Percentiles rank a stretch among this genome's conserved stretches.
phyloP scores from a whole-genome alignment of 345 rosid species.

The Erysimum cheiranthoides region DNA sequence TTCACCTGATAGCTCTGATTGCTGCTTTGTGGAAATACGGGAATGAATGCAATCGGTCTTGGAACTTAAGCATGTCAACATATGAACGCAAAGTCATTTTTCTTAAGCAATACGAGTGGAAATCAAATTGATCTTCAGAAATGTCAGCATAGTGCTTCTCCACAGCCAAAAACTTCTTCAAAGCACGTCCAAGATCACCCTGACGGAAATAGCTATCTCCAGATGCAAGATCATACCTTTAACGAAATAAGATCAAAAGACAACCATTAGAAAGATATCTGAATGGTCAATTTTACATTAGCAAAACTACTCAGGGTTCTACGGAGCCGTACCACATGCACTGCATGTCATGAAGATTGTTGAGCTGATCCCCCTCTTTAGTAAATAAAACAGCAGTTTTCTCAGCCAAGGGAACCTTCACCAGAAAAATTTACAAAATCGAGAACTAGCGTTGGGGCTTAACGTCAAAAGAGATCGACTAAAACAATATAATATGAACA shows the following conservation, averaged over 20 bases:
- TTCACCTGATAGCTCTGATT: conserved; percentile 87
- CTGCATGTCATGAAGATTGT: conserved; percentile 99
- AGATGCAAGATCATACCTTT: conserved; percentile 98
- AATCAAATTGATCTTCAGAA: conserved; percentile 97
- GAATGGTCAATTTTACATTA: conserved; percentile 27
- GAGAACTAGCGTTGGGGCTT: conserved; percentile 22
- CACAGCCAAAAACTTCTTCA: conserved; percentile 92
- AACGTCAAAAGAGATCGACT: neutral
- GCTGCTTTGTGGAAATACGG: conserved; percentile 96
- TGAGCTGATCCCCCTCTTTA: conserved; percentile 97
- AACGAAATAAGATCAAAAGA: conserved; percentile 19
- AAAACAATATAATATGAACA: conserved; percentile 19
- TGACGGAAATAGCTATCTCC: conserved; percentile 96
- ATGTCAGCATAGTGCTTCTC: conserved; percentile 99
- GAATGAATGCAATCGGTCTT: conserved; percentile 94
- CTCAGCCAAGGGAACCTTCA: conserved; percentile 90
- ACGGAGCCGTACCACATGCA: conserved; percentile 91
- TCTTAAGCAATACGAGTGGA: conserved; percentile 98
- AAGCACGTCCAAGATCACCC: conserved; percentile 94
- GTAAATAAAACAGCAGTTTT: conserved; percentile 94
- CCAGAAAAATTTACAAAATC: conserved; percentile 6
- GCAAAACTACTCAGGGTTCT: conserved; percentile 26
- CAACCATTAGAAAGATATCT: conserved; percentile 30
- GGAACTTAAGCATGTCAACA: conserved; percentile 97
- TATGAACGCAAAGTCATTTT: conserved; percentile 97